Evolutionary conservation across 768 basidiomycete species (phyloP), one percentile per base, ranked within the genome.

Genomic region (Suillus americanus): DNA sequence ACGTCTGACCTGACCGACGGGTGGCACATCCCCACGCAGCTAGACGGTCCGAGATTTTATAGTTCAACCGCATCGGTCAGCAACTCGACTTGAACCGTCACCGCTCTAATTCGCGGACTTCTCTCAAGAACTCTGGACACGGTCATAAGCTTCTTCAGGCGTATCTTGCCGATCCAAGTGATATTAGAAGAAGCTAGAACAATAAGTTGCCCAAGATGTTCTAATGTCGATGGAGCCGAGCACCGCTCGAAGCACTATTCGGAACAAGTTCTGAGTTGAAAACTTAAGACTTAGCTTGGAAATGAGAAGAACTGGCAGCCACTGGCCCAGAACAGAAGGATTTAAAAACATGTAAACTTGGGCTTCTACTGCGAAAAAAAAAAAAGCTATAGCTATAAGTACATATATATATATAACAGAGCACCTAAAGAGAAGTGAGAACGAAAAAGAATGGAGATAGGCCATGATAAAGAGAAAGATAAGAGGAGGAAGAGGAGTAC

Each of bases 401-500:
- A 75, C 75, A 75, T 33, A 67, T 70, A 75, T 33, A 67, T 70
- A 64, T 59, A 64, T 45, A 64, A 64, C 60, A 41, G 41, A 35
- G n/a, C 2, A 37, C n/a, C 14, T 28, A n/a, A 23, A 23, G 48
- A 48, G 12, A 45, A 45, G 45, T 45, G 45, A 45, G 46, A 23
- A 48, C 12, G 46, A 48, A 23, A 48, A 48, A 23, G 5, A 48
- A 45, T 20, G 43, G 43, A 5, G 10, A 53, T 20, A 14, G 25
- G 14, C 10, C 53, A 40, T 30, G 50, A 60, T 68, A 70, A 70
- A 63, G 59, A 65, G 45, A 25, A 50, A 16, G 48, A 25, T 23
- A 48, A 50, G 62, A 67, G 71, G 70, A 68, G 53, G 60, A 53
- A 61, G 43, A 65, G 45, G 9, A 37, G n/a, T 62, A 61, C 16